Evolutionary conservation across 1,139 yeast species (phyloP).

Genomic region (Blastobotrys ciferrii): DNA sequence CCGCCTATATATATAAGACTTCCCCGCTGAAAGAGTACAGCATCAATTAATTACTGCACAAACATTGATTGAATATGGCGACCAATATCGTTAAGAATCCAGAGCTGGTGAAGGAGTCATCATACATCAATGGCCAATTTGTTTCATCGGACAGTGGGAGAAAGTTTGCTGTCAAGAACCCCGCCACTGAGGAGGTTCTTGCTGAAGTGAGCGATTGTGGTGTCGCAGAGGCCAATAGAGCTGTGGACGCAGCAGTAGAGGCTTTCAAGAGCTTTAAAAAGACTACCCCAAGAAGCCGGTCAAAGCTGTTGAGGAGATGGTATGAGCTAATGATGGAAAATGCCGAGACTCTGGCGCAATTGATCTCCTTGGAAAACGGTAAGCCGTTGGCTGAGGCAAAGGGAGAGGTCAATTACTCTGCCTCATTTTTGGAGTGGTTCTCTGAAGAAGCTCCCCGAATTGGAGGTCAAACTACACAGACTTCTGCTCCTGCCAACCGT

Average conservation of each 20-base stretch:
- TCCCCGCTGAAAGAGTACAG: background rate
- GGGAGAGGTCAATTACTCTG: constrained; percentile 75
- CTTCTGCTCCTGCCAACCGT: constrained; percentile 54
- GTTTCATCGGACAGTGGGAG: constrained; percentile 47
- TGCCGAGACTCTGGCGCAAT: constrained; percentile 65
- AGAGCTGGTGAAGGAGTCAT: constrained; percentile 37
- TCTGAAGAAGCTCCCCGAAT: constrained; percentile 78
- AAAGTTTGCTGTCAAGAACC: constrained; percentile 66
- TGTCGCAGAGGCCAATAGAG: constrained; percentile 40
- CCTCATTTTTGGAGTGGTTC: constrained; percentile 81
- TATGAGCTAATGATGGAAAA: constrained; percentile 61
- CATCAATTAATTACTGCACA: background rate
- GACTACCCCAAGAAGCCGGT: constrained; percentile 61
- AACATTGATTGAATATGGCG: background rate
- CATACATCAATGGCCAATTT: constrained; percentile 73
- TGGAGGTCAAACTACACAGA: constrained; percentile 67
- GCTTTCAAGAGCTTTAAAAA: constrained; percentile 60
- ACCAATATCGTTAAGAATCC: constrained; percentile 3
- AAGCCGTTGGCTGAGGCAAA: constrained; percentile 69
- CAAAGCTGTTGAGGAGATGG: constrained; percentile 61
- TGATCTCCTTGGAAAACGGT: constrained; percentile 78
- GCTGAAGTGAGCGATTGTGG: constrained; percentile 56
- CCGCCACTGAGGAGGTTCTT: constrained; percentile 62
- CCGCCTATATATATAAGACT: background rate
- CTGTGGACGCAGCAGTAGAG: constrained; percentile 58